Evolutionary conservation across 148 eudicot genomes (phyloP).

Genomic region (Cornus florida): DNA sequence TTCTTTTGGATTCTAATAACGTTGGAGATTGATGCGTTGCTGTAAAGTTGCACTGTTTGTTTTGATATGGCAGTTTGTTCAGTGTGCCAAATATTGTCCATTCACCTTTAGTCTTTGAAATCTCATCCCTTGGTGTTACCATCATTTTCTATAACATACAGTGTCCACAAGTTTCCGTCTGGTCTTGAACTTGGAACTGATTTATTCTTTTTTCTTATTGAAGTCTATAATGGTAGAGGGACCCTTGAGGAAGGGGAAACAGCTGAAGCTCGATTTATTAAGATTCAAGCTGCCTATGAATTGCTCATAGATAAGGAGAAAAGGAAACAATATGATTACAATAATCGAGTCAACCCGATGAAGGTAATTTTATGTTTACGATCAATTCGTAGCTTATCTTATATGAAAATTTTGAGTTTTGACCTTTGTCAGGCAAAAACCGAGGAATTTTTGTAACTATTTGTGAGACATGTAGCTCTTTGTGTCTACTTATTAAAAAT

Average conservation of each 20-base stretch:
- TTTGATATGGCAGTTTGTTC: background rate
- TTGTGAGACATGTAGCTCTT: background rate
- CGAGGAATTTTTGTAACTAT: background rate
- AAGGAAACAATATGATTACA: conserved; percentile 73
- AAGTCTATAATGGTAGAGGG: conserved; percentile 95
- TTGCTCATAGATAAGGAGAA: conserved; percentile 74
- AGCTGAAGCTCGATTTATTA: conserved; percentile 92
- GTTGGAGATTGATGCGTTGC: background rate
- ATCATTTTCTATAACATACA: background rate
- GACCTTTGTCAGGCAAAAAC: background rate
- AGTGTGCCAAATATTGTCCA: background rate
- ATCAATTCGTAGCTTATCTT: background rate
- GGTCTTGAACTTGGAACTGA: conserved; percentile 17
- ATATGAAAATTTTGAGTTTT: background rate
- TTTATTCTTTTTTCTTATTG: conserved; percentile 13
- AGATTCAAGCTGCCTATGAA: conserved; percentile 98
- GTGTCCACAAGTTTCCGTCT: background rate
- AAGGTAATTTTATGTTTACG: conserved; percentile 52
- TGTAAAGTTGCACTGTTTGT: background rate
- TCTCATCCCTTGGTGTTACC: background rate
- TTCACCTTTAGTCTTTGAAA: background rate
- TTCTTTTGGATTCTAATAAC: too few relatives aligned
- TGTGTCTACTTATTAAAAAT: background rate
- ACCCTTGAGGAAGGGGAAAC: conserved; percentile 95
- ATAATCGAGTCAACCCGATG: conserved; percentile 86